These are phyloP conservation scores for Trametes cinnabarina DNA, from an alignment of 768 basidiomycete species.

Conservation along the genomic window DNA sequence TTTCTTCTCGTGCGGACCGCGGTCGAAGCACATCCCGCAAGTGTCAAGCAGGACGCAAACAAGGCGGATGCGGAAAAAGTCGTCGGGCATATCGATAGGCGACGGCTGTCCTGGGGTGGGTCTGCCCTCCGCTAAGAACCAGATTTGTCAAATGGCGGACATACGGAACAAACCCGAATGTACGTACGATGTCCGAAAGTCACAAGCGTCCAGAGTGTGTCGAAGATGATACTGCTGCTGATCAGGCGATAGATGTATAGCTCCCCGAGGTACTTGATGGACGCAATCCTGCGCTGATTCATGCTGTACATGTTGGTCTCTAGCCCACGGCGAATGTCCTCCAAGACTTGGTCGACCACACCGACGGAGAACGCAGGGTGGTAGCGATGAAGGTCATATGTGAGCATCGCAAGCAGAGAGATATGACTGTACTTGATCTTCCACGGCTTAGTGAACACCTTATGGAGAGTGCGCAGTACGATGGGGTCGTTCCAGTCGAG, in stretches of 20 bases:
- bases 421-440: constrained; percentile 94
- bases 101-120: constrained; percentile 76
- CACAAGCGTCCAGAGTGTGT: constrained; percentile 89
- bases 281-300: constrained; percentile 90
- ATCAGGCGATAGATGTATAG: constrained; percentile 94
- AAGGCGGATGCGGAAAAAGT: constrained; percentile 92
- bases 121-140: constrained; percentile 73
- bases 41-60: constrained; percentile 93
- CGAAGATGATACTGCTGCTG: constrained; percentile 87
- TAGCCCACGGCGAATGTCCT: constrained; percentile 85
- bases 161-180: neutral
- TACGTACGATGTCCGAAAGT: constrained; percentile 93
- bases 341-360: constrained; percentile 92
- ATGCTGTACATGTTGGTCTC: constrained; percentile 94
- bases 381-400: constrained; percentile 92
- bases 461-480: constrained; percentile 65
- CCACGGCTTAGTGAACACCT: constrained; percentile 97
- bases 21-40: constrained; percentile 97
- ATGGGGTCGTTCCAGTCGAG: constrained; percentile 88
- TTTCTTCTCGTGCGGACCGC: constrained; percentile 88
- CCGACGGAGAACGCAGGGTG: constrained; percentile 85
- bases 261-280: constrained; percentile 94
- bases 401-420: constrained; percentile 86
- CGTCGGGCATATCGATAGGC: constrained; percentile 87
- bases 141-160: constrained; percentile 12